Percentiles rank a stretch among this genome's conserved stretches.
These are phyloP conservation scores for Boletus mariae DNA, from an alignment of 1,284 basidiomycete genomes.

Conservation along the genomic window DNA sequence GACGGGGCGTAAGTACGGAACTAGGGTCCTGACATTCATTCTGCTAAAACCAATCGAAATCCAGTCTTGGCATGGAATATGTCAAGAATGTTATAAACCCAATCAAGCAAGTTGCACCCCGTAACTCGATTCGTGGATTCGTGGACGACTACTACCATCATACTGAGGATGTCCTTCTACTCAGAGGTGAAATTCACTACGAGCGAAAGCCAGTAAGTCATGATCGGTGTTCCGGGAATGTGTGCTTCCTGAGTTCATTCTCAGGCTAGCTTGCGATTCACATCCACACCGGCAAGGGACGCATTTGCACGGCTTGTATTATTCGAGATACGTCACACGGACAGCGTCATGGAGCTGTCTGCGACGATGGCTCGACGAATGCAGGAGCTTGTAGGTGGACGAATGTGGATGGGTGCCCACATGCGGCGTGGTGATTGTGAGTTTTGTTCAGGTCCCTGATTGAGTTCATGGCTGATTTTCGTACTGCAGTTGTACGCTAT, in stretches of 20 bases:
- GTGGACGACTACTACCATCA: slow-evolving; percentile 38
- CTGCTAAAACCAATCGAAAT: slow-evolving; percentile 8
- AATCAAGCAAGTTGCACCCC: slow-evolving; percentile 36
- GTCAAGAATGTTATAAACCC: slow-evolving; percentile 43
- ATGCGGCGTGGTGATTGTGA: slow-evolving; percentile 48
- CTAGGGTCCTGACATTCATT: not conserved
- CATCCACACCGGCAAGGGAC: slow-evolving; percentile 31
- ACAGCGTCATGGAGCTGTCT: slow-evolving; percentile 34
- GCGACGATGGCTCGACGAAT: slow-evolving; percentile 35
- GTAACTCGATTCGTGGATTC: slow-evolving; percentile 37
- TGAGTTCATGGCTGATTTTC: slow-evolving; percentile 20
- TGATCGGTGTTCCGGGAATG: slow-evolving; percentile 1
- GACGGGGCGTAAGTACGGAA: slow-evolving; percentile 36
- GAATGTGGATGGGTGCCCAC: slow-evolving; percentile 46
- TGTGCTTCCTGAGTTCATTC: slow-evolving; percentile 23
- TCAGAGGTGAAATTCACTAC: slow-evolving; percentile 45
- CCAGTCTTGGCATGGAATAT: slow-evolving; percentile 43
- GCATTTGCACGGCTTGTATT: slow-evolving; percentile 38
- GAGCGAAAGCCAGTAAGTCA: slow-evolving; percentile 41
- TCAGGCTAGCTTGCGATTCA: slow-evolving; percentile 42
- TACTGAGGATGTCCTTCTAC: slow-evolving; percentile 37
- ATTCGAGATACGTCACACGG: slow-evolving; percentile 32
- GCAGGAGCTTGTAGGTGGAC: slow-evolving; percentile 33
- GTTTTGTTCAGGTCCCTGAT: slow-evolving; percentile 16
- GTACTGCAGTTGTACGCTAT: slow-evolving; percentile 27